Evolutionary conservation across 495 filamentous ascomycete genomes (phyloP).

Genomic region (Pseudoneurospora amorphoporcata): DNA sequence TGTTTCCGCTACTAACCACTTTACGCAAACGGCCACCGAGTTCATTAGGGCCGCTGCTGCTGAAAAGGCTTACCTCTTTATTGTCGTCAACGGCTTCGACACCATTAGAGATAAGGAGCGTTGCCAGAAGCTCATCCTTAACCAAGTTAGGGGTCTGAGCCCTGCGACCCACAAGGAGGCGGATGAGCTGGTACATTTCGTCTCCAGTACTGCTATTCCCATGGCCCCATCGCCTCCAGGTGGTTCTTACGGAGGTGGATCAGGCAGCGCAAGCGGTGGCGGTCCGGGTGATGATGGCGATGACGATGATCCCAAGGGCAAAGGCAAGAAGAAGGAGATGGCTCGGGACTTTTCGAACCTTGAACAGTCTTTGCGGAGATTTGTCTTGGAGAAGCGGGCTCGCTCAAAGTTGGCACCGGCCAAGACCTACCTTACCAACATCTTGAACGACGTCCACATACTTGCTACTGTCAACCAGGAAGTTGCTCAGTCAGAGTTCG

Average conservation of each 20-base stretch:
- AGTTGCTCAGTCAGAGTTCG: conserved; percentile 74
- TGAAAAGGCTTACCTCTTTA: conserved; percentile 98
- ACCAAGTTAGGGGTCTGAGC: conserved; percentile 75
- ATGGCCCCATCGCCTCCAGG: conserved; percentile 46
- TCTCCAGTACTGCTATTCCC: conserved; percentile 90
- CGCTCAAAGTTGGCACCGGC: conserved; percentile 92
- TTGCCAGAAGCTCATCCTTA: conserved; percentile 79
- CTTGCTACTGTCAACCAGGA: conserved; percentile 82
- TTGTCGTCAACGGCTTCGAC: conserved; percentile 96
- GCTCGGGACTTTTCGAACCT: conserved; percentile 79
- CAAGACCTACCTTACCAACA: conserved; percentile 90
- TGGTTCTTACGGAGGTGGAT: conserved; percentile 48
- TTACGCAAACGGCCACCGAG: conserved; percentile 90
- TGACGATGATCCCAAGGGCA: conserved; percentile 63
- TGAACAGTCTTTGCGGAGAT: conserved; percentile 78
- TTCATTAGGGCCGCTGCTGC: conserved; percentile 93
- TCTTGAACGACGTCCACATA: conserved; percentile 72
- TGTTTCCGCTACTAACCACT: conserved; percentile 93
- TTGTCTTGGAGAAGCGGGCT: conserved; percentile 92
- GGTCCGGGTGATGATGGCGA: conserved; percentile 47
- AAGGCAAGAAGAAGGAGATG: conserved; percentile 83
- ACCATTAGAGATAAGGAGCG: conserved; percentile 79
- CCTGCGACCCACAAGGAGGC: conserved; percentile 89
- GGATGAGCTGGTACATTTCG: conserved; percentile 88
- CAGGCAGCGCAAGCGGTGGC: conserved; percentile 46